Evolutionary conservation across 176 grass and related monocot species (phyloP).

Genomic region (Ensete ventricosum): DNA sequence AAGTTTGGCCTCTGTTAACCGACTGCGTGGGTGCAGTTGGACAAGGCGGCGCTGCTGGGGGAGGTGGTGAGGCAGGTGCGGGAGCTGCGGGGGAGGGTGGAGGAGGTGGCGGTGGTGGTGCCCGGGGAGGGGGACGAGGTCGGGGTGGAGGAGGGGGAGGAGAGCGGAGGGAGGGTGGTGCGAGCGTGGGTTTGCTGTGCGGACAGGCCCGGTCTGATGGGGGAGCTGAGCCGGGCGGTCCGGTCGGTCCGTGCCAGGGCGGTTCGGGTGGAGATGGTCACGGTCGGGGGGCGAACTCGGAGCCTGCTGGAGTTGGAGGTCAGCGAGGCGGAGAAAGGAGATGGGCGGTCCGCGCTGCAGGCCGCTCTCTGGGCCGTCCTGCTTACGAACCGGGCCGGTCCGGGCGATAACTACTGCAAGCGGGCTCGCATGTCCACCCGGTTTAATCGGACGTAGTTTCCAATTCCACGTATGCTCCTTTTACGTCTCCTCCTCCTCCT

Average conservation of each 20-base stretch:
- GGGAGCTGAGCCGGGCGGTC: conserved; percentile 63
- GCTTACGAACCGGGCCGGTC: conserved; percentile 37
- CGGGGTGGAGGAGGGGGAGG: conserved; percentile 44
- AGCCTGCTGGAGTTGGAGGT: conserved; percentile 71
- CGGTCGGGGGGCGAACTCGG: conserved; percentile 59
- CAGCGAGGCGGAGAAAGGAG: conserved; percentile 12
- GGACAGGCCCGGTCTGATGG: conserved; percentile 75
- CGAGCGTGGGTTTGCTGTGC: conserved; percentile 79
- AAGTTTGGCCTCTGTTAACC: not conserved
- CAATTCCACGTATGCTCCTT: too few species aligned
- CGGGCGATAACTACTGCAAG: conserved; percentile 47
- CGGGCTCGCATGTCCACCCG: conserved; percentile 43
- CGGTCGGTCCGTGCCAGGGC: conserved; percentile 61
- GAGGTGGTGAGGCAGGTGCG: conserved; percentile 91
- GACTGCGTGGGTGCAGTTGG: conserved; percentile 42
- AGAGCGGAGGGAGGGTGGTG: conserved; percentile 25
- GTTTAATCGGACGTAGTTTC: conserved; percentile 16
- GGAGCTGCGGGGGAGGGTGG: conserved; percentile 53
- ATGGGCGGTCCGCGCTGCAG: conserved; percentile 37
- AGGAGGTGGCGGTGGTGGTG: conserved; percentile 40
- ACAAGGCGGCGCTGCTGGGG: conserved; percentile 89
- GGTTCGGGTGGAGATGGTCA: conserved; percentile 74
- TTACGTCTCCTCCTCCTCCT: too few species aligned
- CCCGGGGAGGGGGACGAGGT: conserved; percentile 70
- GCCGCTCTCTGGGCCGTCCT: conserved; percentile 62